These are phyloP conservation scores for Mycena venus DNA, from an alignment of 768 basidiomycete species.

Conservation along the genomic window DNA sequence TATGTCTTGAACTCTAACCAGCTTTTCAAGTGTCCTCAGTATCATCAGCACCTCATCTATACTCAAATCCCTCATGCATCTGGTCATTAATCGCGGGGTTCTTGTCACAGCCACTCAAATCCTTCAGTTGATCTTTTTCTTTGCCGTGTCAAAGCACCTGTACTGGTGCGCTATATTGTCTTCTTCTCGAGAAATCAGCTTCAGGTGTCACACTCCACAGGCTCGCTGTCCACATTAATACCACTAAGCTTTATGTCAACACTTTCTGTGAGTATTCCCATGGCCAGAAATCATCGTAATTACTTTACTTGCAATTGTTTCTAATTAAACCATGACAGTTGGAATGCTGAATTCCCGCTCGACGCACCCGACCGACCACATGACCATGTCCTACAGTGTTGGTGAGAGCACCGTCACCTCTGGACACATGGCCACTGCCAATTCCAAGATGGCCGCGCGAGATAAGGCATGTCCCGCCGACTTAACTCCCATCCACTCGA, in stretches of 20 bases:
- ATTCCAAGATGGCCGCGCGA: neutral
- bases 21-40: neutral
- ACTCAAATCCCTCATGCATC: conserved; percentile 54
- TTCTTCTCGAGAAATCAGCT: neutral
- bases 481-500: too few relatives aligned
- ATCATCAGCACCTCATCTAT: conserved; percentile 54
- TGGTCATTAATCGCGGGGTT: conserved; percentile 56
- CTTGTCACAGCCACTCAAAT: conserved; percentile 60
- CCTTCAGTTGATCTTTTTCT: conserved; percentile 56
- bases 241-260: conserved; percentile 63
- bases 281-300: neutral
- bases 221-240: conserved; percentile 62
- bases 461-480: neutral
- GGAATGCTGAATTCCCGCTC: conserved; percentile 30
- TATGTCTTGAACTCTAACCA: conserved; percentile 34
- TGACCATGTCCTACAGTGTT: neutral
- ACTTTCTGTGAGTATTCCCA: conserved; percentile 60
- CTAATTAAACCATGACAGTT: conserved; percentile 19
- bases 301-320: too few relatives aligned
- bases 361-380: conserved; percentile 11
- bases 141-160: conserved; percentile 48
- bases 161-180: conserved; percentile 48
- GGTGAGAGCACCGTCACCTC: neutral
- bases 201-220: conserved; percentile 34
- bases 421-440: neutral